phyloP scores from a whole-genome alignment of 805 yeast species.

The Naumovozyma baii region DNA sequence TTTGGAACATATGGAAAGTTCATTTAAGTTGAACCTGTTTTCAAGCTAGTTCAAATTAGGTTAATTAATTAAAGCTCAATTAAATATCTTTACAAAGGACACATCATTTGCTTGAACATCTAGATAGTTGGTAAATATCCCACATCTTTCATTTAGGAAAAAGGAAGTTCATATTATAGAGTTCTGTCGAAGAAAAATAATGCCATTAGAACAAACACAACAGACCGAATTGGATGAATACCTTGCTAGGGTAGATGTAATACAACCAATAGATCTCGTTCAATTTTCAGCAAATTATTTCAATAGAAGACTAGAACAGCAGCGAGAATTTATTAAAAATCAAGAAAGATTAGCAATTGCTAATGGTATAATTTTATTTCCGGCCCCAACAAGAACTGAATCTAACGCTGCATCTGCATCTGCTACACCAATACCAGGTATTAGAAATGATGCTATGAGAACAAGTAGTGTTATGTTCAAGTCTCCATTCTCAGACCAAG shows the following conservation, averaged over 20 bases:
- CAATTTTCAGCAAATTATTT: slow-evolving; percentile 74
- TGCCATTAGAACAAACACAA: slow-evolving; percentile 13
- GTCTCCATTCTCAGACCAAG: slow-evolving; percentile 54
- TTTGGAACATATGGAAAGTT: too few species aligned
- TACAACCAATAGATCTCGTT: slow-evolving; percentile 57
- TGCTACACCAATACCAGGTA: slow-evolving; percentile 7
- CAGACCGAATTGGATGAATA: slow-evolving; percentile 49
- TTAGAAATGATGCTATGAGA: slow-evolving; percentile 15
- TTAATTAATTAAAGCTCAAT: too few species aligned
- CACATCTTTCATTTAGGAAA: too few species aligned
- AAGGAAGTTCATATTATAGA: too few species aligned
- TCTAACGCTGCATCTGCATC: slow-evolving; percentile 18
- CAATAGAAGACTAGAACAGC: slow-evolving; percentile 49
- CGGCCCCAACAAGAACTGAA: slow-evolving; percentile 32
- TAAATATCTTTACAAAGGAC: too few species aligned
- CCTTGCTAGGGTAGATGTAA: slow-evolving; percentile 44
- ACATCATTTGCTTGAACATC: too few species aligned
- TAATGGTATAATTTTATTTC: slow-evolving; percentile 41
- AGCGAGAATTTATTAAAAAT: slow-evolving; percentile 24
- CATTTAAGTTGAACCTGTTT: too few species aligned
- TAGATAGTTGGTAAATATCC: too few species aligned
- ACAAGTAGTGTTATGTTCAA: slow-evolving; percentile 35
- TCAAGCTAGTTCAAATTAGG: too few species aligned
- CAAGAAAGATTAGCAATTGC: slow-evolving; percentile 33
- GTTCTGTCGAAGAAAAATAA: not conserved